Evolutionary conservation across 495 filamentous ascomycete genomes (phyloP).

Genomic region (Aspergillus funiculosus): DNA sequence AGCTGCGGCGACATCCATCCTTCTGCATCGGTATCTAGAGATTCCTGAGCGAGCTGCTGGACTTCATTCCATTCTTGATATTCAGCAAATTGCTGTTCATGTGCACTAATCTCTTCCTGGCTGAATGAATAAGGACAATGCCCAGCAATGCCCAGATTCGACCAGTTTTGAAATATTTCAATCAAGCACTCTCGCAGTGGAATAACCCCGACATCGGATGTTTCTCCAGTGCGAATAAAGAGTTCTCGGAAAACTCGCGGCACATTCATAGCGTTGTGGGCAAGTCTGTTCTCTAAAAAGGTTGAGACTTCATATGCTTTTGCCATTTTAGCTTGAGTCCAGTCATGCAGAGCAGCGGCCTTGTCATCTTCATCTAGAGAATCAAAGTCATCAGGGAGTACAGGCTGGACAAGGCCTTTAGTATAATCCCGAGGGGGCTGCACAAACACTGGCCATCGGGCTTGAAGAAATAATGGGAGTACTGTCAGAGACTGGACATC

Average conservation of each 20-base stretch:
- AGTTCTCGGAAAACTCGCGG: constrained; percentile 31
- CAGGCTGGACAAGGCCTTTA: constrained; percentile 22
- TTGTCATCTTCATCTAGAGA: constrained; percentile 25
- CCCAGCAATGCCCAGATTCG: constrained; percentile 25
- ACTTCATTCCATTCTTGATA: constrained; percentile 30
- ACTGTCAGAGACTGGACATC: constrained; percentile 29
- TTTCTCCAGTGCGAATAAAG: constrained; percentile 30
- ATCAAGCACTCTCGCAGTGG: constrained; percentile 33
- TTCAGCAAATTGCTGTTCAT: constrained; percentile 25
- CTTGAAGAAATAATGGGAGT: constrained; percentile 27
- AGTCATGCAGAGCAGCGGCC: constrained; percentile 21
- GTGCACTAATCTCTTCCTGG: constrained; percentile 21
- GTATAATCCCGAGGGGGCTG: constrained; percentile 25
- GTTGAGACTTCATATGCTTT: constrained; percentile 34
- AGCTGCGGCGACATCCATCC: constrained; percentile 32
- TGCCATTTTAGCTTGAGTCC: constrained; percentile 22
- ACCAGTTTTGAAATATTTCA: constrained; percentile 30
- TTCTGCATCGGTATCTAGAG: constrained; percentile 37
- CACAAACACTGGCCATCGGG: constrained; percentile 31
- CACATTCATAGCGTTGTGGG: constrained; percentile 27
- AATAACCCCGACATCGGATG: constrained; percentile 28
- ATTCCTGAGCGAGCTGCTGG: constrained; percentile 27
- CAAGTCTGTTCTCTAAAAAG: constrained; percentile 23
- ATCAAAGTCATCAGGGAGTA: constrained; percentile 28
- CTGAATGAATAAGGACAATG: constrained; percentile 29